A percentile compares a stretch with the other conserved stretches of the same genome.
Evolutionary conservation across 345 rosid genomes (phyloP).

Genomic region (Murraya paniculata): DNA sequence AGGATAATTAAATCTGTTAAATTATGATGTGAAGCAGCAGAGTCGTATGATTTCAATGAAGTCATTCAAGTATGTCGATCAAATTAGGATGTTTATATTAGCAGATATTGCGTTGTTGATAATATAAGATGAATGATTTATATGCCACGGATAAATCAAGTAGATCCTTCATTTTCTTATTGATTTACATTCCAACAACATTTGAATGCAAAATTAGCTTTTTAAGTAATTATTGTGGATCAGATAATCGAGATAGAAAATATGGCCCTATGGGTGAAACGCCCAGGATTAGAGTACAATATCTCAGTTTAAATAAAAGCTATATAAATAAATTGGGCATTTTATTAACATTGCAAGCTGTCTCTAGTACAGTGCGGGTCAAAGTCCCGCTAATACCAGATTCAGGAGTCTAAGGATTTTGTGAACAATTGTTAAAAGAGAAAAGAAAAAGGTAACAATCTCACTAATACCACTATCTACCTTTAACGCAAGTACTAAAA

Average conservation of each 20-base stretch:
- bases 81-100: slow-evolving; percentile 1
- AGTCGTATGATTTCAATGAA: neutral
- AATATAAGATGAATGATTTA: neutral
- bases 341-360: too few species aligned
- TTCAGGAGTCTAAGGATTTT: too few species aligned
- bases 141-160: neutral
- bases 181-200: neutral
- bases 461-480: too few species aligned
- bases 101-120: neutral
- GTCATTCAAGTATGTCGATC: neutral
- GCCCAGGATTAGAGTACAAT: too few species aligned
- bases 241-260: neutral
- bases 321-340: too few species aligned
- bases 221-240: neutral
- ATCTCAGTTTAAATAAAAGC: too few species aligned
- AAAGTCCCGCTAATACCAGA: too few species aligned
- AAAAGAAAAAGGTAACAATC: too few species aligned
- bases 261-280: too few species aligned
- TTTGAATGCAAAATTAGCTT: neutral
- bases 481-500: too few species aligned
- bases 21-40: neutral
- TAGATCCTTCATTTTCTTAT: neutral
- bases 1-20: neutral
- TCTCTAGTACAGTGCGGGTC: too few species aligned
- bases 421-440: too few species aligned